phyloP scores from a whole-genome alignment of 306 rosid species.

The Prunus kanzakura region DNA sequence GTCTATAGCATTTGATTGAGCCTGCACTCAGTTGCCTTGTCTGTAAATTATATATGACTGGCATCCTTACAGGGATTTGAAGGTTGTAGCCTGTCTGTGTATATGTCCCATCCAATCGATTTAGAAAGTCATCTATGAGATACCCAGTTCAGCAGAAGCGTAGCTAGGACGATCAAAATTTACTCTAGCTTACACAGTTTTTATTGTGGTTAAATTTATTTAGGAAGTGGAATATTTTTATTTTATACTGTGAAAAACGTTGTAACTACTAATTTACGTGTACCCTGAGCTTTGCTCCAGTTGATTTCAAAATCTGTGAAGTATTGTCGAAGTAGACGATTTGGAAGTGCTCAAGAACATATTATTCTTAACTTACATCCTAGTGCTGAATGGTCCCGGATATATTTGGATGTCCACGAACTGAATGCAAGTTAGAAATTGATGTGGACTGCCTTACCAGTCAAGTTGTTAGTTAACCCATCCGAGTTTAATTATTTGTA shows the following conservation, averaged over 20 bases:
- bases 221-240: background rate
- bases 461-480: too few species aligned
- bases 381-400: too few species aligned
- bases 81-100: constrained; percentile 39
- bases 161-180: background rate
- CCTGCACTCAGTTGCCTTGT: constrained; percentile 19
- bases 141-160: background rate
- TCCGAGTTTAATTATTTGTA: too few species aligned
- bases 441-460: too few species aligned
- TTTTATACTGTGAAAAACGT: background rate
- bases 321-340: too few species aligned
- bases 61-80: constrained; percentile 31
- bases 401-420: too few species aligned
- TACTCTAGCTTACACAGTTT: background rate
- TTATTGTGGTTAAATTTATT: background rate
- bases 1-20: constrained; percentile 69
- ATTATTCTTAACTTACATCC: too few species aligned
- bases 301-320: background rate
- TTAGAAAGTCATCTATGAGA: background rate
- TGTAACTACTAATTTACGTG: background rate
- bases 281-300: background rate
- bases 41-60: constrained; percentile 35
- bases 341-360: too few species aligned
- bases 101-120: constrained; percentile 32
- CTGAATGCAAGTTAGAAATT: too few species aligned